Conservation (phyloP, 768 basidiomycete genomes). For the Dentipellis fragilis region DNA sequence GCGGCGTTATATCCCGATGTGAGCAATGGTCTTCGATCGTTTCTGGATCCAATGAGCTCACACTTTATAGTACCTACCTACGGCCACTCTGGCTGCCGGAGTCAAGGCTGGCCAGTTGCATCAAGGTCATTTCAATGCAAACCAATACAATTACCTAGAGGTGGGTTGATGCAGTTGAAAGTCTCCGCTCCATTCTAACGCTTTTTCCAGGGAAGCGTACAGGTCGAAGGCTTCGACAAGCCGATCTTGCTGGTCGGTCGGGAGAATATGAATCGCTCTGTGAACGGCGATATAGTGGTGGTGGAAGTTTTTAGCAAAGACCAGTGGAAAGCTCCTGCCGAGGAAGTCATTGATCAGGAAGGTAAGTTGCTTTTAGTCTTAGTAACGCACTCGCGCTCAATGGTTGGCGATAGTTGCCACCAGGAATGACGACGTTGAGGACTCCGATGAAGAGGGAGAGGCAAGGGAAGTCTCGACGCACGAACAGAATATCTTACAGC, state of each 20-base stretch:
- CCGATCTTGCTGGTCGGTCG: conserved; percentile 79
- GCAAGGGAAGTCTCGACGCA: conserved; percentile 22
- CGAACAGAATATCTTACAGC: conserved; percentile 20
- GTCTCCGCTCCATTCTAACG: not conserved
- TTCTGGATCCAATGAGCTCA: not conserved
- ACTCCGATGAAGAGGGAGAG: conserved; percentile 51
- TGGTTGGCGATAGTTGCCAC: conserved; percentile 45
- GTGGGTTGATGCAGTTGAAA: conserved; percentile 23
- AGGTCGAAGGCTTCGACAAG: conserved; percentile 61
- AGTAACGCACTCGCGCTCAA: not conserved
- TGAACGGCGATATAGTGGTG: conserved; percentile 87
- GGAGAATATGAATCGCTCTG: conserved; percentile 92
- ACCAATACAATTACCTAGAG: conserved; percentile 93
- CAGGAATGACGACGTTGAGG: conserved; percentile 81
- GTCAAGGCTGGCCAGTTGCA: conserved; percentile 77
- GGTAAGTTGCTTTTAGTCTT: conserved; percentile 32
- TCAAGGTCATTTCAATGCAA: conserved; percentile 93
- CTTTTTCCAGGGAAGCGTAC: conserved; percentile 59
- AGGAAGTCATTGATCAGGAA: conserved; percentile 93
- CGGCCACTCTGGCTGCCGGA: conserved; percentile 63
- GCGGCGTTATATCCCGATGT: conserved; percentile 72
- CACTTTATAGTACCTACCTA: conserved; percentile 61
- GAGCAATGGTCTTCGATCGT: conserved; percentile 10
- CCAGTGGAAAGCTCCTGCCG: conserved; percentile 88
- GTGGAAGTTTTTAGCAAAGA: conserved; percentile 79